Base-by-base conservation (phyloP, 495 filamentous ascomycete species). In the Aspergillus diversus region DNA sequence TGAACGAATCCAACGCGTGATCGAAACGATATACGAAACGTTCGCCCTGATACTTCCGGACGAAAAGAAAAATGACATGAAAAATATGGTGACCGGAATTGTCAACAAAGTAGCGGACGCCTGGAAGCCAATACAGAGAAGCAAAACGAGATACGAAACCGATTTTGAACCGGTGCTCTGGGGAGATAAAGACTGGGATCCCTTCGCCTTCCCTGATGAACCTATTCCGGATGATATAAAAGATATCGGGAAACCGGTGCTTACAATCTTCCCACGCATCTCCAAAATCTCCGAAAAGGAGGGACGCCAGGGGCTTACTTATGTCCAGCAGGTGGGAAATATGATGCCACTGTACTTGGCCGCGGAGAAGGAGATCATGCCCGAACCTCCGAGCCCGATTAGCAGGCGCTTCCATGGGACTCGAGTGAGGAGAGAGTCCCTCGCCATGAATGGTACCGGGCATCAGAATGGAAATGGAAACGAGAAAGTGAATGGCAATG, bases 91-190 rank as follows among this genome's bases (percentile, higher is more conserved):
- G 2, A 27, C 21, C 21, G 21, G 21, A 27, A 27, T 27, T 16
- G 68, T 63, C 31, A 56, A 63, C 35, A 62, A 49, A 55, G 68
- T 65, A 16, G 63, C 34, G 12, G 62, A 70, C 21, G 39, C 60
- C 51, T 67, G 65, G 65, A 55, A 53, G 12, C 63, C 60, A 11
- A 47, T 70, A 33, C 65, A 70, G 37, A 47, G 60, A 17, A 55
- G 42, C 43, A 33, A 48, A 50, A 16, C 52, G 7, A 67, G 57
- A 35, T 70, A 67, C 47, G 65, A 70, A 50, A 37, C 62, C 7
- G 62, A 65, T 35, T 70, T 70, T 55, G 68, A 67, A n/a, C 65
- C 62, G 6, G 11, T 43, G 11, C 2, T 35, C 7, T 51, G 21
- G 16, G 59, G 21, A 12, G 56, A 66, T 32, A 53, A 66, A 37